phyloP scores from a whole-genome alignment of 495 filamentous ascomycete genomes.

The Neurospora cerealis region DNA sequence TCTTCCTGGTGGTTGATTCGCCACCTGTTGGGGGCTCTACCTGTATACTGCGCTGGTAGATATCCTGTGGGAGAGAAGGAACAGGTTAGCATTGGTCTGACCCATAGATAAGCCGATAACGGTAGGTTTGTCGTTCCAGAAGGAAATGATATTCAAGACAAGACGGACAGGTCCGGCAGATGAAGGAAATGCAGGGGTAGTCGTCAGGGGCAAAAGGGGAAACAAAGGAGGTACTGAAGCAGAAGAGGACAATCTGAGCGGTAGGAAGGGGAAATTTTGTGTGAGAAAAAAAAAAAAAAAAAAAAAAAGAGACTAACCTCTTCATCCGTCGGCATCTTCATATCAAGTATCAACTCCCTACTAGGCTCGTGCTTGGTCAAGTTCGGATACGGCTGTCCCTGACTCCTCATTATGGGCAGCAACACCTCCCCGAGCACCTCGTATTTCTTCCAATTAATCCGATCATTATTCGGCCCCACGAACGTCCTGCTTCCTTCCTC shows the following conservation, averaged over 20 bases:
- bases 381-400: slow-evolving; percentile 70
- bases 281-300: background rate
- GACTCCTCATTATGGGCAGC: slow-evolving; percentile 80
- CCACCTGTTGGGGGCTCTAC: slow-evolving; percentile 38
- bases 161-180: background rate
- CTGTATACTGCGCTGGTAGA: slow-evolving; percentile 50
- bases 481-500: slow-evolving; percentile 90
- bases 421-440: slow-evolving; percentile 92
- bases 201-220: slow-evolving; percentile 14
- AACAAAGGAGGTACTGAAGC: background rate
- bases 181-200: background rate
- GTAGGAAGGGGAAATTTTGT: background rate
- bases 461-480: slow-evolving; percentile 58
- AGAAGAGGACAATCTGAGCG: background rate
- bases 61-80: slow-evolving; percentile 31
- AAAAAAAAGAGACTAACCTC: slow-evolving; percentile 34
- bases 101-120: background rate
- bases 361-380: slow-evolving; percentile 55
- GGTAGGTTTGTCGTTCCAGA: background rate
- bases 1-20: slow-evolving; percentile 36
- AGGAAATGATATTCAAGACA: background rate
- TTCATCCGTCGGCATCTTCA: slow-evolving; percentile 46
- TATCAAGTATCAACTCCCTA: slow-evolving; percentile 63
- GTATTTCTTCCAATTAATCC: slow-evolving; percentile 98
- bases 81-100: background rate